Evolutionary conservation across 257 asterid species (phyloP), one percentile per base, ranked within the genome.

Genomic region (Lycium barbarum): DNA sequence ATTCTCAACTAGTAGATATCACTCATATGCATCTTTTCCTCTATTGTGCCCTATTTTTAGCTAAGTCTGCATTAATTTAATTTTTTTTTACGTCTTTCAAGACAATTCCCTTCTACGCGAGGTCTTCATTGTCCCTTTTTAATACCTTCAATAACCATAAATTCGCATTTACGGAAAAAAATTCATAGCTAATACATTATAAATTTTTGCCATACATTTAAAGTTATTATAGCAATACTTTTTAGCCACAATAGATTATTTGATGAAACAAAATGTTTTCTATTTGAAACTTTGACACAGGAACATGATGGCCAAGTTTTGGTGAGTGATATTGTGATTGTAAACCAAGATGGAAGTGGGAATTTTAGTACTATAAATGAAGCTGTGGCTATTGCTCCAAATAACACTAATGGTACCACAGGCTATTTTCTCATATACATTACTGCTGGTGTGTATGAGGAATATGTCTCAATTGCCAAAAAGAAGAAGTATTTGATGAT

Each of bases 401-500:
- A 54, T 36, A 84, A 84, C 6, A 86, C 85, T 0, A 86, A 81
- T 13, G 62, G 85, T 3, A 68, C 88, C 18, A 20, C 47, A 3
- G 87, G 88, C 9, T 81, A 85, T 51, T 89, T 66, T 80, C 38
- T 58, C 84, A 87, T 89, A 26, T 81, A 80, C 20, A 83, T 89
- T 1, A 87, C 71, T 51, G 85, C 85, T 1, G 90, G 91, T 33
- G 83, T 87, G 55, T 87, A 85, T 51, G 22, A 72, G 54, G 91
- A 88, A 80, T 89, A 87, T 59, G 82, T 89, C 33, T 40, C 62
- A 65, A 87, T 87, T 17, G 76, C 84, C 35, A 87, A 86, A 40
- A 85, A 85, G 71, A 85, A 86, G 80, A 89, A 81, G 81, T 87
- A 84, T 54, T 54, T 89, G 66, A 86, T 89, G 88, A 89, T 89